Evolutionary conservation across 1,284 basidiomycete species (phyloP).

Genomic region (Apiotrichum akiyoshidainum): DNA sequence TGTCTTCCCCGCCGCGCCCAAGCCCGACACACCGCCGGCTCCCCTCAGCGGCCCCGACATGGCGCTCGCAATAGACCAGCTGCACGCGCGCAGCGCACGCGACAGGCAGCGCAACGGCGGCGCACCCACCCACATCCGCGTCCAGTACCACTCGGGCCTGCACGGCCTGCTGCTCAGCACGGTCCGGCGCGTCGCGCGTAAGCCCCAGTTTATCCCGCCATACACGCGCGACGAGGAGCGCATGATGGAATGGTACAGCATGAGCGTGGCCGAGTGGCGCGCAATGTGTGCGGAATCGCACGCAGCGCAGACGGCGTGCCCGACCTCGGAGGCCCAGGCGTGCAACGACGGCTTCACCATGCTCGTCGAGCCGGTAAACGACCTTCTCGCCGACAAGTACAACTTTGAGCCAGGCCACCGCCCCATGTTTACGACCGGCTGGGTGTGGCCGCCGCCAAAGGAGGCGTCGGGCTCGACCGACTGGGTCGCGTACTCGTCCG

Average conservation of each 20-base stretch:
- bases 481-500: conserved; percentile 6
- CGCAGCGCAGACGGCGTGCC: neutral
- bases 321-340: neutral
- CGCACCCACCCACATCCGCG: neutral
- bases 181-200: neutral
- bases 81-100: neutral
- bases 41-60: conserved; percentile 5
- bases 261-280: neutral
- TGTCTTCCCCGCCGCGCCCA: conserved; percentile 3
- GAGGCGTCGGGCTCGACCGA: neutral
- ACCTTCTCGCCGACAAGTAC: neutral
- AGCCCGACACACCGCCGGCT: neutral
- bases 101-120: neutral
- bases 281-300: neutral
- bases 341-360: neutral
- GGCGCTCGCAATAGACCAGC: neutral
- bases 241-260: neutral
- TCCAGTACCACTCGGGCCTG: conserved; percentile 10
- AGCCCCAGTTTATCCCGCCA: neutral
- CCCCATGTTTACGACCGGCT: neutral
- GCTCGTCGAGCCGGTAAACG: conserved; percentile 5
- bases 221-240: neutral
- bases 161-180: neutral
- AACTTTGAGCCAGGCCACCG: conserved; percentile 1
- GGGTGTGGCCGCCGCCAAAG: neutral